These are phyloP conservation scores for Mycena citricolor DNA, from an alignment of 1,284 basidiomycete species.

Conservation along the genomic window DNA sequence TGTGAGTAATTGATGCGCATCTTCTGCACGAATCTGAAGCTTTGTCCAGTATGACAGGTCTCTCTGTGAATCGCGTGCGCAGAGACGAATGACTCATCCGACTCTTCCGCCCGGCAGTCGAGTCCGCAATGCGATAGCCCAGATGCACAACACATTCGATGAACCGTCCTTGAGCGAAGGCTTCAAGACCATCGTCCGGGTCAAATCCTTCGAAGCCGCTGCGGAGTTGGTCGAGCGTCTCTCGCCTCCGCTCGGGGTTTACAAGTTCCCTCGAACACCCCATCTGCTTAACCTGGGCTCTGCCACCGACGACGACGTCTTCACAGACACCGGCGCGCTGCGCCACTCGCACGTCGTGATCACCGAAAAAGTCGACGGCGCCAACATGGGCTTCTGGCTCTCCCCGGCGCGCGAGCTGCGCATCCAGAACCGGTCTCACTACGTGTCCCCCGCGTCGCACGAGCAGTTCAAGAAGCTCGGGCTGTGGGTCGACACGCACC, in stretches of 20 bases:
- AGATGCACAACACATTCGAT: conserved; percentile 49
- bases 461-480: conserved; percentile 61
- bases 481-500: conserved; percentile 50
- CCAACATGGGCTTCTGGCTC: conserved; percentile 66
- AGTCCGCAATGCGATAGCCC: conserved; percentile 53
- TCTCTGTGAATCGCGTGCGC: conserved; percentile 53
- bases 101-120: conserved; percentile 55
- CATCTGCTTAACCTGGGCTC: conserved; percentile 60
- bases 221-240: conserved; percentile 46
- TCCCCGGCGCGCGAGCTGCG: conserved; percentile 45
- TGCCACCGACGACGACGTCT: conserved; percentile 51
- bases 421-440: conserved; percentile 67
- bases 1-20: conserved; percentile 11
- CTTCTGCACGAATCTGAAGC: not conserved
- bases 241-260: conserved; percentile 43
- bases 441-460: conserved; percentile 51
- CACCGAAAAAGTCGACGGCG: conserved; percentile 67
- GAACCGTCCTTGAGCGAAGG: conserved; percentile 49
- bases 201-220: conserved; percentile 51
- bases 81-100: conserved; percentile 55
- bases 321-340: conserved; percentile 23
- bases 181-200: conserved; percentile 46
- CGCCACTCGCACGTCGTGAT: conserved; percentile 44
- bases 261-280: conserved; percentile 62
- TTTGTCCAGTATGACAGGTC: conserved; percentile 36